These are phyloP conservation scores for Ogataea kodamae DNA, from an alignment of 805 yeast genomes.

Conservation along the genomic window DNA sequence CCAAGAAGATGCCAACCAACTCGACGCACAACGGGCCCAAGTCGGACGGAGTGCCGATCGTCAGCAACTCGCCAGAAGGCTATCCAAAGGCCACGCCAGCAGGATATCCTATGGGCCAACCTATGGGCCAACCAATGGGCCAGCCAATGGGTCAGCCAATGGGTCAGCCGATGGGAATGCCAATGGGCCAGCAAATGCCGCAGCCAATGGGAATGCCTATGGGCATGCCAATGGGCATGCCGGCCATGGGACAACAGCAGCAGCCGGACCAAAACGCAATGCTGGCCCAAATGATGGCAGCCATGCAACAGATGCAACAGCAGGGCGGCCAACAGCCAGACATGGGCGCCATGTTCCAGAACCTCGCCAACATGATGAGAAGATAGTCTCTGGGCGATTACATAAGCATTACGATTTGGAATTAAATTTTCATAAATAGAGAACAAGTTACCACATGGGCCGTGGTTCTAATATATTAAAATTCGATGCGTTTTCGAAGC, in stretches of 20 bases:
- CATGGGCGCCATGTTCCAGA: slow-evolving; percentile 35
- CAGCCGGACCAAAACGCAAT: slow-evolving; percentile 27
- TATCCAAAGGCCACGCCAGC: slow-evolving; percentile 15
- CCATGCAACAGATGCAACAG: slow-evolving; percentile 30
- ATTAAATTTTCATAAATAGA: background rate
- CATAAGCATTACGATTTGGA: background rate
- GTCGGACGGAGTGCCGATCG: slow-evolving; percentile 43
- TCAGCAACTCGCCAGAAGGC: slow-evolving; percentile 9
- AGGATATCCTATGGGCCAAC: slow-evolving; percentile 16
- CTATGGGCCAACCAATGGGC: slow-evolving; percentile 21
- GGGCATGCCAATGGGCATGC: slow-evolving; percentile 11
- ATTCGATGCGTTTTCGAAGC: slow-evolving; percentile 88
- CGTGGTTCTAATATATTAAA: slow-evolving; percentile 43
- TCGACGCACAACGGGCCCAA: slow-evolving; percentile 82
- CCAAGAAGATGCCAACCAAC: slow-evolving; percentile 89
- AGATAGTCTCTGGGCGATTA: slow-evolving; percentile 12
- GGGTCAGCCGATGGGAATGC: slow-evolving; percentile 9
- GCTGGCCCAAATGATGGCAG: slow-evolving; percentile 35
- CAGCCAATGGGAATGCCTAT: slow-evolving; percentile 12
- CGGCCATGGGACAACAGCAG: slow-evolving; percentile 7
- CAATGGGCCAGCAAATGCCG: slow-evolving; percentile 16
- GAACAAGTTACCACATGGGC: slow-evolving; percentile 22
- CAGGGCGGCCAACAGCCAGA: slow-evolving; percentile 27
- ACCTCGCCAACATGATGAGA: slow-evolving; percentile 35
- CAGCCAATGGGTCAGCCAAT: slow-evolving; percentile 19